Conservation (phyloP, 2,329 filamentous ascomycete genomes). For the Monosporascus sp. region DNA sequence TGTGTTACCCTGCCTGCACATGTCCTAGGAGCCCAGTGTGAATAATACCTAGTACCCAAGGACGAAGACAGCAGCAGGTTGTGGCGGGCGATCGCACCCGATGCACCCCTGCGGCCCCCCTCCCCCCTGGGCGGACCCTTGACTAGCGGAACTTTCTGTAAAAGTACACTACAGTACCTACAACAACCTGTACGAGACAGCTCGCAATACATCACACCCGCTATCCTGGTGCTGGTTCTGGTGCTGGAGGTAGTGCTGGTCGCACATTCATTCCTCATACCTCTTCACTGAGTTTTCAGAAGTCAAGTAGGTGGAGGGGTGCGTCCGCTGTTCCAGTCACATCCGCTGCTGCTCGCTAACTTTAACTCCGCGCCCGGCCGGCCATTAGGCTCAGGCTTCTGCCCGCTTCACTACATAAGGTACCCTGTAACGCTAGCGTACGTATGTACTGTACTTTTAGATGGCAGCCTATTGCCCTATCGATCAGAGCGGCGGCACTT, state of each 20-base stretch:
- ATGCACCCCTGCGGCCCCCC: background rate
- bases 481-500: constrained; percentile 3
- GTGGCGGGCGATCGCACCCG: background rate
- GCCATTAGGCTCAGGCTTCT: too few species aligned
- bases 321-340: background rate
- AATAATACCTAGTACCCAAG: background rate
- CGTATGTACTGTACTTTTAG: background rate
- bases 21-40: background rate
- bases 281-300: background rate
- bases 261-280: background rate
- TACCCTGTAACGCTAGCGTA: too few species aligned
- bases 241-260: background rate
- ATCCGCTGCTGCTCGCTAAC: background rate
- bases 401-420: too few species aligned
- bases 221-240: background rate
- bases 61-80: background rate
- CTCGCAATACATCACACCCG: background rate
- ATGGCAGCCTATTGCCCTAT: background rate
- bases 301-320: background rate
- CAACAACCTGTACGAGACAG: too few species aligned
- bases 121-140: background rate
- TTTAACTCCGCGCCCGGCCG: background rate
- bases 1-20: background rate
- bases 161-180: background rate
- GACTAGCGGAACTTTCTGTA: background rate